Conservation (phyloP, 768 basidiomycete genomes). For the Lentinula boryana region DNA sequence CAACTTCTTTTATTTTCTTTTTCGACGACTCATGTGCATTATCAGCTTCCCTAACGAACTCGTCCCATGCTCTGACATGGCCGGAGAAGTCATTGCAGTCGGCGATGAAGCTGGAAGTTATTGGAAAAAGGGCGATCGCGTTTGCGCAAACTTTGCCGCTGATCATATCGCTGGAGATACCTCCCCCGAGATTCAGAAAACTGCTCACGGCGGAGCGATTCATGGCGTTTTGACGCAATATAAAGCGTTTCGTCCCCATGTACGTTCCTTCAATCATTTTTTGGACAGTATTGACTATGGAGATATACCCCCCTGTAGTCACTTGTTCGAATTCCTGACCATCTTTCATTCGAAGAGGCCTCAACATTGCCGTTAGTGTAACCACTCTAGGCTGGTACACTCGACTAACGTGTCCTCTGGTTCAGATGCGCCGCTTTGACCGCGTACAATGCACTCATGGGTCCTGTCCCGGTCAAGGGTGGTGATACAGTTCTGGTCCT, state of each 20-base stretch:
- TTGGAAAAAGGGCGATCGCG: slow-evolving; percentile 53
- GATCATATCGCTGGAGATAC: slow-evolving; percentile 44
- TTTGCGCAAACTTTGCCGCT: slow-evolving; percentile 45
- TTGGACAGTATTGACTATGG: neutral
- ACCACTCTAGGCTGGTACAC: neutral
- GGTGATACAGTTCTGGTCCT: slow-evolving; percentile 54
- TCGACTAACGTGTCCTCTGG: neutral
- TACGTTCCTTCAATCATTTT: slow-evolving; percentile 13
- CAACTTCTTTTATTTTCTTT: neutral
- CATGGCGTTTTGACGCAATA: slow-evolving; percentile 54
- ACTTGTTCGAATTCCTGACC: slow-evolving; percentile 45
- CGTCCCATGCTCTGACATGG: slow-evolving; percentile 44
- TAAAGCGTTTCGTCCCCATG: slow-evolving; percentile 41
- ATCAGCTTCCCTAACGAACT: slow-evolving; percentile 12
- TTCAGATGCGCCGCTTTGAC: slow-evolving; percentile 54
- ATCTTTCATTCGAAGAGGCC: slow-evolving; percentile 58
- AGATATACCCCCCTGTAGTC: slow-evolving; percentile 21
- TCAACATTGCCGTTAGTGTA: slow-evolving; percentile 51
- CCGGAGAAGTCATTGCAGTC: slow-evolving; percentile 49
- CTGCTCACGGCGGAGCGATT: slow-evolving; percentile 38
- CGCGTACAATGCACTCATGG: slow-evolving; percentile 55
- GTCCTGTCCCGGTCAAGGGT: slow-evolving; percentile 43
- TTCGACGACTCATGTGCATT: too few species aligned
- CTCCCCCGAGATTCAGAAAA: slow-evolving; percentile 24
- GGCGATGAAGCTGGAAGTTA: slow-evolving; percentile 31